Percentiles rank a stretch among this genome's conserved stretches.
phyloP scores from a whole-genome alignment of 2,329 filamentous ascomycete species.

The Pseudogymnoascus destructans region DNA sequence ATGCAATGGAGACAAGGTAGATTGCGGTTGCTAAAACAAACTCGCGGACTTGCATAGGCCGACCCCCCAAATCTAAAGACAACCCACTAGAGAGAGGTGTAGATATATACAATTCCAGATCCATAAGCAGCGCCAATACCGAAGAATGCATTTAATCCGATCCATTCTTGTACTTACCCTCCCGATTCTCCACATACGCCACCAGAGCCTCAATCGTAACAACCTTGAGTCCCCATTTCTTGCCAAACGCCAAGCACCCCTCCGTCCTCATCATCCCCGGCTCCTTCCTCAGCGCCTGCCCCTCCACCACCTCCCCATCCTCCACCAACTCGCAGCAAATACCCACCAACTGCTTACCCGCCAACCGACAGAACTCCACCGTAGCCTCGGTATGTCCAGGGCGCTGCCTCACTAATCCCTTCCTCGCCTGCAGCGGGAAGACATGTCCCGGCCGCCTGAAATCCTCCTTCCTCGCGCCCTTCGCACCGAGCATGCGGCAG shows the following conservation, averaged over 20 bases:
- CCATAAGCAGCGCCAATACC: neutral
- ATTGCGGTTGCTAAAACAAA: neutral
- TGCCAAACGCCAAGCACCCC: slow-evolving; percentile 76
- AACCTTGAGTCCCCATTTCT: slow-evolving; percentile 77
- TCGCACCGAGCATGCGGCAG: slow-evolving; percentile 63
- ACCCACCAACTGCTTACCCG: slow-evolving; percentile 62
- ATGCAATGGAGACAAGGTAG: neutral
- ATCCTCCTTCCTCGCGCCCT: slow-evolving; percentile 34
- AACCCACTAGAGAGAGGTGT: slow-evolving; percentile 1
- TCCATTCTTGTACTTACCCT: slow-evolving; percentile 37
- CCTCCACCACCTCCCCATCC: slow-evolving; percentile 61
- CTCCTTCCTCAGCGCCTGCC: slow-evolving; percentile 49
- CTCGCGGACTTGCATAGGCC: neutral
- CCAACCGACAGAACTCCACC: slow-evolving; percentile 75
- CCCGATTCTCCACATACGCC: slow-evolving; percentile 61
- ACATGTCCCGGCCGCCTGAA: slow-evolving; percentile 84
- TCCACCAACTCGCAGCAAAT: slow-evolving; percentile 90
- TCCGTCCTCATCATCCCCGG: slow-evolving; percentile 89
- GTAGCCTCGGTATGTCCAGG: slow-evolving; percentile 88
- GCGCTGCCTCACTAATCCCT: slow-evolving; percentile 68
- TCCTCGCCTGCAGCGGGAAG: slow-evolving; percentile 65
- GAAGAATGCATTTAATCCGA: neutral
- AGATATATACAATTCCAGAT: slow-evolving; percentile 7
- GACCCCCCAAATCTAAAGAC: slow-evolving; percentile 3
- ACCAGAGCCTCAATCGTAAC: slow-evolving; percentile 92